Evolutionary conservation across 2,329 filamentous ascomycete species (phyloP).

Genomic region (Scedosporium aurantiacum): DNA sequence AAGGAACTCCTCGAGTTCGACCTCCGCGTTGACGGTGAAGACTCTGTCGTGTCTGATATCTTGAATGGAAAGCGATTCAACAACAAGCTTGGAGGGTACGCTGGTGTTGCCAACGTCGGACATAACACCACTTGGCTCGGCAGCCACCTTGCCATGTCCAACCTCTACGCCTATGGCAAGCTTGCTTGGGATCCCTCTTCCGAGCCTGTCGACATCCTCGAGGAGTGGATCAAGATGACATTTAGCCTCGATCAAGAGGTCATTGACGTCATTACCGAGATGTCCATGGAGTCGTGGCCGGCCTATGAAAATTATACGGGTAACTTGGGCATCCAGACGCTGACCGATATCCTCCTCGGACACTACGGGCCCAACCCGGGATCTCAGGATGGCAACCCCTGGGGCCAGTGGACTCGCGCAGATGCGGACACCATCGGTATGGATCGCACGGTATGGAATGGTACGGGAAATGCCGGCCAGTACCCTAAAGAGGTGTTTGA

Average conservation of each 20-base stretch:
- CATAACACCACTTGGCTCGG: constrained; percentile 58
- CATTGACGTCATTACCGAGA: constrained; percentile 45
- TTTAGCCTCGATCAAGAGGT: constrained; percentile 46
- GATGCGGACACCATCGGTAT: constrained; percentile 51
- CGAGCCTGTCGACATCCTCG: constrained; percentile 32
- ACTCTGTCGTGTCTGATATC: constrained; percentile 48
- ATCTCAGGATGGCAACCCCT: constrained; percentile 55
- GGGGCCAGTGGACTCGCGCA: constrained; percentile 64
- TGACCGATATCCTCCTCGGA: constrained; percentile 55
- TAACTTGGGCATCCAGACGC: constrained; percentile 58
- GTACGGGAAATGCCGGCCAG: constrained; percentile 54
- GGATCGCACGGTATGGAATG: constrained; percentile 59
- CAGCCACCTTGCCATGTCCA: constrained; percentile 58
- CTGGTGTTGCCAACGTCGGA: constrained; percentile 57
- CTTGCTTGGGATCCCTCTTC: constrained; percentile 52
- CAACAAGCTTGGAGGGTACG: constrained; percentile 47
- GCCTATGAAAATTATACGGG: constrained; percentile 62
- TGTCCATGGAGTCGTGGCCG: constrained; percentile 60
- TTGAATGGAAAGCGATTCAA: constrained; percentile 49
- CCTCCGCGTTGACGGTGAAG: constrained; percentile 44
- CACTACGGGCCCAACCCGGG: constrained; percentile 60
- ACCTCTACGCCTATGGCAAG: constrained; percentile 58
- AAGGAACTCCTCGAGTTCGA: constrained; percentile 58
- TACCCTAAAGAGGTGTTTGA: constrained; percentile 51
- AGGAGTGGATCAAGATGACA: constrained; percentile 59